A percentile compares a stretch with the other conserved stretches of the same genome.
Evolutionary conservation across 139 green algal species (phyloP).

Genomic region (Chlamydomonas applanata): DNA sequence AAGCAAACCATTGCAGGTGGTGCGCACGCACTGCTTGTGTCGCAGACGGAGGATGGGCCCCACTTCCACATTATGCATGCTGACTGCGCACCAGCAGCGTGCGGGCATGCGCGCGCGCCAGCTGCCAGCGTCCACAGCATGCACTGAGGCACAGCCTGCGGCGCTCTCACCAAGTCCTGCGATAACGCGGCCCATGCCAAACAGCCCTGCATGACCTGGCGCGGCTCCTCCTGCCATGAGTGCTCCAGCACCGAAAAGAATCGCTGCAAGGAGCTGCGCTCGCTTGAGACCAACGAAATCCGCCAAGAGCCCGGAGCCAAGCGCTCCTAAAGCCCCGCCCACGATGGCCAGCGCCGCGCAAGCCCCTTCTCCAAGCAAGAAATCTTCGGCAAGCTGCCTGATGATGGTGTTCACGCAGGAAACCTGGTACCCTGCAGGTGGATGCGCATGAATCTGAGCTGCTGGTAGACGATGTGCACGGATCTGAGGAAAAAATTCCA

Average conservation of each 20-base stretch:
- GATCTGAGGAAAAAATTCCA: too few species aligned
- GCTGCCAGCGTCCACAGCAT: too few species aligned
- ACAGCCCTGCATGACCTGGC: not conserved
- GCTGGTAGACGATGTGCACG: too few species aligned
- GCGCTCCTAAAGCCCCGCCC: not conserved
- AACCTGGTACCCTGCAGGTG: not conserved
- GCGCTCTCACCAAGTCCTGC: not conserved
- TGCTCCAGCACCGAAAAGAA: not conserved
- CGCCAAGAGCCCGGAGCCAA: not conserved
- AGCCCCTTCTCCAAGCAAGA: not conserved
- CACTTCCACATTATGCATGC: too few species aligned
- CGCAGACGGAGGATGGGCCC: too few species aligned
- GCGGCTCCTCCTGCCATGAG: not conserved
- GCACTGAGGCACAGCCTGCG: too few species aligned
- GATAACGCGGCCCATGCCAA: not conserved
- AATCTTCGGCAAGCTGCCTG: not conserved
- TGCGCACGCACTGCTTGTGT: too few species aligned
- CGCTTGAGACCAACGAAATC: not conserved
- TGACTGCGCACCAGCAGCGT: too few species aligned
- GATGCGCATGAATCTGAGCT: not conserved
- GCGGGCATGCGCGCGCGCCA: too few species aligned
- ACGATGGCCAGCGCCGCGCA: not conserved
- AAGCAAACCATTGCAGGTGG: not conserved
- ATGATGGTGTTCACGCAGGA: slow-evolving; percentile 6
- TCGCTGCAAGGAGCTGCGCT: too few species aligned